Percentiles rank a stretch among this genome's conserved stretches.
Conservation (phyloP, 2,329 filamentous ascomycete genomes). For the Myriosclerotinia curreyana region DNA sequence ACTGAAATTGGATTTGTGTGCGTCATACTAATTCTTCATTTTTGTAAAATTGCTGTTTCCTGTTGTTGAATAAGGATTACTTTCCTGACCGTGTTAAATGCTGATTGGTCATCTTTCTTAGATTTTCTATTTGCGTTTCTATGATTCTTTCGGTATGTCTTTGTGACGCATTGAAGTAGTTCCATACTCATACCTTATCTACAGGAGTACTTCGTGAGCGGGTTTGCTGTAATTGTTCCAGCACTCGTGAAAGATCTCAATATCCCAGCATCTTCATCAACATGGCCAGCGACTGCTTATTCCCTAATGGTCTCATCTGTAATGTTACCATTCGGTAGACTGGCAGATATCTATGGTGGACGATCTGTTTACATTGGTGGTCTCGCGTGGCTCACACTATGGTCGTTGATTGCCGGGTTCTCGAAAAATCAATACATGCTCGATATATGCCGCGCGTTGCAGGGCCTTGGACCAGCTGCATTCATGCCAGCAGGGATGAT, state of each 20-base stretch:
- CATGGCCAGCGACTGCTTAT: constrained; percentile 59
- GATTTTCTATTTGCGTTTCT: constrained; percentile 20
- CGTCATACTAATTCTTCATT: background rate
- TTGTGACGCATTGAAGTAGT: background rate
- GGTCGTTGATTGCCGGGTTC: constrained; percentile 68
- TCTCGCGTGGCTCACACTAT: constrained; percentile 60
- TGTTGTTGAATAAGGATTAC: background rate
- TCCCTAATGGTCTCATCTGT: constrained; percentile 52
- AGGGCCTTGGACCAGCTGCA: constrained; percentile 67
- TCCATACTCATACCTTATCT: background rate
- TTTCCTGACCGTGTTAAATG: background rate
- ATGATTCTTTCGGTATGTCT: constrained; percentile 18
- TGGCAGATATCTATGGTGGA: constrained; percentile 59
- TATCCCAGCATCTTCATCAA: constrained; percentile 58
- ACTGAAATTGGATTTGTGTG: constrained; percentile 22
- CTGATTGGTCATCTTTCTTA: constrained; percentile 1
- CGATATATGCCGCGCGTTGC: constrained; percentile 66
- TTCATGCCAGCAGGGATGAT: constrained; percentile 65
- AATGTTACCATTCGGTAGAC: constrained; percentile 59
- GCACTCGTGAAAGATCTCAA: constrained; percentile 56
- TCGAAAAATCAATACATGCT: constrained; percentile 63
- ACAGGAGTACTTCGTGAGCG: constrained; percentile 63
- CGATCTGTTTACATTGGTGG: constrained; percentile 56
- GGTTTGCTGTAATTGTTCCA: constrained; percentile 69
- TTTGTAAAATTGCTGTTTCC: background rate